These are phyloP conservation scores for Aotearoamyces nothofagi DNA, from an alignment of 2,329 filamentous ascomycete species.

Conservation along the genomic window DNA sequence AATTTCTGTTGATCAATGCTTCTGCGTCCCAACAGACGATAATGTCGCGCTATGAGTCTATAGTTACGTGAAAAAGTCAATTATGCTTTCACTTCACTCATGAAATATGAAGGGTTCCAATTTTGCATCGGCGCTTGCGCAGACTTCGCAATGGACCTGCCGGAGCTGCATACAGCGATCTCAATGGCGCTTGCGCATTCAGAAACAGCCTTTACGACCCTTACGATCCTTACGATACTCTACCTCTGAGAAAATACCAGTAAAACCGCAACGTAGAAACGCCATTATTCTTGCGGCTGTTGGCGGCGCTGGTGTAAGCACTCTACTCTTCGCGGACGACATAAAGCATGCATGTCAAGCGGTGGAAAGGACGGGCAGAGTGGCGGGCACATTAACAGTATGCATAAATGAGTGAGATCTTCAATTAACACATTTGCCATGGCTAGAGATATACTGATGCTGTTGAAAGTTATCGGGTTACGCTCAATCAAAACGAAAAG, in stretches of 20 bases:
- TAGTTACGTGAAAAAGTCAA: no score
- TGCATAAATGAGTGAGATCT: slow-evolving; percentile 88
- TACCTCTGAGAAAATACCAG: no score
- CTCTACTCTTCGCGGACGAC: slow-evolving; percentile 45
- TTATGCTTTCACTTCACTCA: no score
- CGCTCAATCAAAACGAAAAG: slow-evolving; percentile 55
- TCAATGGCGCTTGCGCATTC: not conserved
- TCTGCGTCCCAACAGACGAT: no score
- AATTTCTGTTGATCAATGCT: no score
- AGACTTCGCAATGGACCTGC: slow-evolving; percentile 2
- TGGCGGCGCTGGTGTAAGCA: slow-evolving; percentile 10
- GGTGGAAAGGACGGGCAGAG: slow-evolving; percentile 62
- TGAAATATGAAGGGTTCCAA: slow-evolving; percentile 1
- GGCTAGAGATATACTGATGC: slow-evolving; percentile 2
- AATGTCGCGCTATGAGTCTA: no score
- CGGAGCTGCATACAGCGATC: not conserved
- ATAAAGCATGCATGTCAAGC: slow-evolving; percentile 64
- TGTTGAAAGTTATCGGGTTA: slow-evolving; percentile 61
- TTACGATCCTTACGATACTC: not conserved
- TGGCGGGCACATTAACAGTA: slow-evolving; percentile 57
- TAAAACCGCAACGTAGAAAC: not conserved
- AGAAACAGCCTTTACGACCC: not conserved
- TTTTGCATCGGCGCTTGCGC: not conserved
- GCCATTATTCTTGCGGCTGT: slow-evolving; percentile 7
- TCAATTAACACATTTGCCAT: no score